A percentile compares a stretch with the other conserved stretches of the same genome.
These are phyloP conservation scores for Didymella pinodella DNA, from an alignment of 2,329 filamentous ascomycete genomes.

Conservation along the genomic window DNA sequence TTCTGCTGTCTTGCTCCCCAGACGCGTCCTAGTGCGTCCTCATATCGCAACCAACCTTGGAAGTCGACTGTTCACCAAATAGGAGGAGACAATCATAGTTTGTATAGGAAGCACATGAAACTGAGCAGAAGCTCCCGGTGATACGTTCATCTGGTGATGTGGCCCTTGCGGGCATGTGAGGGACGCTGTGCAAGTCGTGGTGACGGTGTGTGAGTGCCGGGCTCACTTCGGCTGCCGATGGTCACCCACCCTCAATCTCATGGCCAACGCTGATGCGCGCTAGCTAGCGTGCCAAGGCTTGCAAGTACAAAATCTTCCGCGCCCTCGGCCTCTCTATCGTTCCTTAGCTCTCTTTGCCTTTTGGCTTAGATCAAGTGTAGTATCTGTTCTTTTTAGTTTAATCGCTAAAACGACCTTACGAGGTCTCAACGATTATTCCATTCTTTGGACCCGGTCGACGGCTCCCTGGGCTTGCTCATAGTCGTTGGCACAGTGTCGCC, in stretches of 20 bases:
- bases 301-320: neutral
- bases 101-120: neutral
- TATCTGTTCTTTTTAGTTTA: conserved; percentile 16
- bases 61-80: too few species aligned
- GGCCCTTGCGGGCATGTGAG: neutral
- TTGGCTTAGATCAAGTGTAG: conserved; percentile 25
- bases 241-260: too few species aligned
- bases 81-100: too few species aligned
- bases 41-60: too few species aligned
- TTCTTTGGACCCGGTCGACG: conserved; percentile 27
- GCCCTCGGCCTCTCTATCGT: conserved; percentile 6
- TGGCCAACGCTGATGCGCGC: too few species aligned
- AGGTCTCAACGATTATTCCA: conserved; percentile 1
- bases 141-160: neutral
- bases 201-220: neutral
- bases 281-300: neutral
- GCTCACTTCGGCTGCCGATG: neutral
- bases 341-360: conserved; percentile 24
- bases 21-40: too few species aligned
- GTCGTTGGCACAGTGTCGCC: conserved; percentile 31
- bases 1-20: too few species aligned
- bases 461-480: conserved; percentile 34
- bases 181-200: neutral
- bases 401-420: conserved; percentile 18
- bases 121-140: neutral